Evolutionary conservation across 2,329 filamentous ascomycete species (phyloP).

Genomic region (Epichloe uncinata): DNA sequence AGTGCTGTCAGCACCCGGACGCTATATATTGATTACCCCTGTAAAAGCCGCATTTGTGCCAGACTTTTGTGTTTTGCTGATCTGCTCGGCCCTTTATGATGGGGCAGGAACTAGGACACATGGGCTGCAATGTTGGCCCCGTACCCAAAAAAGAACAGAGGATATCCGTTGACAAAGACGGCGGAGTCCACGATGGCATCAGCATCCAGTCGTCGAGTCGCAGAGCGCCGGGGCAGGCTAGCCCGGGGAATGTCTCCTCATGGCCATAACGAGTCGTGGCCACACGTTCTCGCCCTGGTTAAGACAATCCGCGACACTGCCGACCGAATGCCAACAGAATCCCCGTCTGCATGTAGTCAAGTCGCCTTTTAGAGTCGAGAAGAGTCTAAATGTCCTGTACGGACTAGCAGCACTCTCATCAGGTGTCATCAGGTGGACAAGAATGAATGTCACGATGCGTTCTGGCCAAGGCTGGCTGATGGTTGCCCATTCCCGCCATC

Average conservation of each 20-base stretch:
- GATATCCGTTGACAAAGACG: too few relatives aligned
- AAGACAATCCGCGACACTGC: background rate
- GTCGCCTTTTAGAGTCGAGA: background rate
- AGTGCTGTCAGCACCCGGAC: background rate
- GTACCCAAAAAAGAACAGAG: background rate
- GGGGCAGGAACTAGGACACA: too few relatives aligned
- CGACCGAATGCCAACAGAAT: background rate
- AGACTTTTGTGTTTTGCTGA: too few relatives aligned
- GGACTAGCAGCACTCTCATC: too few relatives aligned
- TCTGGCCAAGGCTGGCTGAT: background rate
- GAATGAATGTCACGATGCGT: slow-evolving; percentile 4
- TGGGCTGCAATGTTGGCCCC: too few relatives aligned
- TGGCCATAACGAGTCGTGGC: slow-evolving; percentile 2
- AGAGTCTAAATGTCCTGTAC: background rate
- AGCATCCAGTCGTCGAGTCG: background rate
- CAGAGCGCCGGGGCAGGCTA: background rate
- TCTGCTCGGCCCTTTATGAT: too few relatives aligned
- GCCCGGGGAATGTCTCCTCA: background rate
- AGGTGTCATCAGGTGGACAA: background rate
- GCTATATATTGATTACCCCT: too few relatives aligned
- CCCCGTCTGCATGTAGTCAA: background rate
- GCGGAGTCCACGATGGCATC: background rate
- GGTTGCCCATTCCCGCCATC: slow-evolving; percentile 2
- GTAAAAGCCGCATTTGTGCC: too few relatives aligned
- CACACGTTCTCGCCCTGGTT: background rate